Evolutionary conservation across 1,284 basidiomycete species (phyloP), one percentile per base, ranked within the genome.

Genomic region (Testicularia cyperi): DNA sequence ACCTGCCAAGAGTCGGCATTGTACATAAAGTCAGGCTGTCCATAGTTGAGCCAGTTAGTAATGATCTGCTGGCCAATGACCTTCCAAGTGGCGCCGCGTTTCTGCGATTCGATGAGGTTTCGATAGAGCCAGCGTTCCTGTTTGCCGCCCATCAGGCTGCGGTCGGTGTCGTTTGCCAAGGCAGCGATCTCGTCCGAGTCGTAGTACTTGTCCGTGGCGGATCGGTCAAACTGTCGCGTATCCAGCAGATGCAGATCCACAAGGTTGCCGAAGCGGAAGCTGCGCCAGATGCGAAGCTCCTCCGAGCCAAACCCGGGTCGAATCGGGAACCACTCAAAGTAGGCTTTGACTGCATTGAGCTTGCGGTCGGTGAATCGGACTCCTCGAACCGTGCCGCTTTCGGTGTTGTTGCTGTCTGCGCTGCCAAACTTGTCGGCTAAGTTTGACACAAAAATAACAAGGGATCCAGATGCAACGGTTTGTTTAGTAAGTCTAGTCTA

Each of bases 241-340:
- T 85, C 84, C n/a, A 85, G 79, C 80, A 84, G 29, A 36, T 36
- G 44, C 23, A 66, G 43, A 21, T 62, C 58, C 14, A 63, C 64
- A 9, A 65, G 44, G 35, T 62, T 68, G 32, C 62, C 65, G 49
- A 53, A 62, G 13, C 54, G 83, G 20, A 82, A 66, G 66, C 83
- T 83, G 26, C 85, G 80, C 84, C 84, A 86, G 55, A 86, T 85
- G 12, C 84, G 79, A 12, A 85, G 80, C 57, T 83, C 80, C 66
- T 86, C 84, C 40, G 81, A 81, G 3, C 81, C 79, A 46, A 81
- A 81, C 13, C 86, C 83, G 69, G 85, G 84, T 7, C 84, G 80
- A 48, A 86, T 84, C 13, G 85, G 85, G 79, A 86, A 82, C 84
- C 84, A 86, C 64, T 85, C 84, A 65, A 85, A 84, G 70, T 85